phyloP scores from a whole-genome alignment of 345 rosid species.

The Citrus reticulata region DNA sequence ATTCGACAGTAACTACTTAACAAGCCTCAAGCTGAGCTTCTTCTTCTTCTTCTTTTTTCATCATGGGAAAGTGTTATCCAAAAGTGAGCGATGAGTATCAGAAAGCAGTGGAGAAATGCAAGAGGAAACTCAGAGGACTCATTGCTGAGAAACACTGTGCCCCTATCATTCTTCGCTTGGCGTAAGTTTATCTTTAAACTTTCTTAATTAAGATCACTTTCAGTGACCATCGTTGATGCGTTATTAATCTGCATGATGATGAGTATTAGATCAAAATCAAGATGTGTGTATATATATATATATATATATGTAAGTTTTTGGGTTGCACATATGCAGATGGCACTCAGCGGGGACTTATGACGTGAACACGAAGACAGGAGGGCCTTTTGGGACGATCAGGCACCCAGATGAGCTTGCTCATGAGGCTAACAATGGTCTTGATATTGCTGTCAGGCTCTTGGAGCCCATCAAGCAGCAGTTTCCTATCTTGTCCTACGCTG shows the following conservation, averaged over 20 bases:
- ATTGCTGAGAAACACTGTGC: slow-evolving; percentile 87
- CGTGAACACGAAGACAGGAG: slow-evolving; percentile 65
- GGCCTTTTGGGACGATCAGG: slow-evolving; percentile 89
- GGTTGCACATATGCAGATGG: slow-evolving; percentile 46
- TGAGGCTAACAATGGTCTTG: slow-evolving; percentile 86
- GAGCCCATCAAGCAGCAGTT: slow-evolving; percentile 70
- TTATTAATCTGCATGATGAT: too few relatives aligned
- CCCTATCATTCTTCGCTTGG: slow-evolving; percentile 81
- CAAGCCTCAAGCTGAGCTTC: neutral
- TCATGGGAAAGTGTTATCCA: slow-evolving; percentile 61
- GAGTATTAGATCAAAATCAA: too few relatives aligned
- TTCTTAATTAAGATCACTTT: neutral
- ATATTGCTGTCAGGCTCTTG: slow-evolving; percentile 72
- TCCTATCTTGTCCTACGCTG: slow-evolving; percentile 67
- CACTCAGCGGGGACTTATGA: slow-evolving; percentile 94
- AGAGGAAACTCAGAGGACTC: slow-evolving; percentile 73
- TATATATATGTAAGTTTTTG: too few relatives aligned
- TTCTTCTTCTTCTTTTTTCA: too few relatives aligned
- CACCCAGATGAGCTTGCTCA: slow-evolving; percentile 64
- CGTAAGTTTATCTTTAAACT: slow-evolving; percentile 30
- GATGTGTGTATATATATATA: too few relatives aligned
- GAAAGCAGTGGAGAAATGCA: slow-evolving; percentile 62
- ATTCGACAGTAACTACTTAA: neutral
- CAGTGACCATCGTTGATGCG: too few relatives aligned
- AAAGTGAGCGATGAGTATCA: slow-evolving; percentile 66